A percentile compares a stretch with the other conserved stretches of the same genome.
These are phyloP conservation scores for Volutella citrinella DNA, from an alignment of 2,329 filamentous ascomycete genomes.

Conservation along the genomic window DNA sequence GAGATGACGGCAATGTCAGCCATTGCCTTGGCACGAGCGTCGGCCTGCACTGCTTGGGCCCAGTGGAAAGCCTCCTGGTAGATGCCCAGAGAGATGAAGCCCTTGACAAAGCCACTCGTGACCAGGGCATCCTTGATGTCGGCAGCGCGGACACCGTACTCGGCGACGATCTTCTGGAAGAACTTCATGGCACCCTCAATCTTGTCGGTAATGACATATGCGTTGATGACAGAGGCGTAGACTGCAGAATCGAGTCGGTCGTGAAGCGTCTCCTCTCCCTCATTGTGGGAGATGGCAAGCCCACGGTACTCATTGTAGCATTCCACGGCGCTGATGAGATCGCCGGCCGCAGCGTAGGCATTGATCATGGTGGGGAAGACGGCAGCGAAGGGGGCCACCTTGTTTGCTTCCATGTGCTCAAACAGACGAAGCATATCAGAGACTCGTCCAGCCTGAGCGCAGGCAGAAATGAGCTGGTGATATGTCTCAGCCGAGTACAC, in stretches of 20 bases:
- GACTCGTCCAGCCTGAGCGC: slow-evolving; percentile 75
- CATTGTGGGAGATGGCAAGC: slow-evolving; percentile 81
- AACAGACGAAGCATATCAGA: slow-evolving; percentile 89
- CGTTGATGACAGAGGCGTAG: slow-evolving; percentile 88
- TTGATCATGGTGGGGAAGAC: slow-evolving; percentile 93
- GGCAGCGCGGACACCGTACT: slow-evolving; percentile 54
- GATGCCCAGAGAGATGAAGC: slow-evolving; percentile 67
- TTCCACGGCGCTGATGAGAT: slow-evolving; percentile 84
- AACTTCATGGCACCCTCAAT: slow-evolving; percentile 81
- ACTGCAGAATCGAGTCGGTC: slow-evolving; percentile 78
- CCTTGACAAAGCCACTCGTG: slow-evolving; percentile 72
- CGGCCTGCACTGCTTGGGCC: slow-evolving; percentile 61
- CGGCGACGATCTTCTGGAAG: slow-evolving; percentile 71
- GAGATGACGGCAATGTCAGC: slow-evolving; percentile 71
- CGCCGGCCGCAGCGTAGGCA: slow-evolving; percentile 80
- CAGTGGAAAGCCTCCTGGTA: slow-evolving; percentile 72
- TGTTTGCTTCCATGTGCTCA: slow-evolving; percentile 82
- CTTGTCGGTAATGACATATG: slow-evolving; percentile 80
- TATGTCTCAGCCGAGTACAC: slow-evolving; percentile 81
- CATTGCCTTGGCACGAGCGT: slow-evolving; percentile 62
- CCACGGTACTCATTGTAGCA: slow-evolving; percentile 94
- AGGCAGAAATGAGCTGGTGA: slow-evolving; percentile 79
- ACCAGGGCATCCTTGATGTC: slow-evolving; percentile 71
- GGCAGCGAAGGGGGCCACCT: slow-evolving; percentile 70
- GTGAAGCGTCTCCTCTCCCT: slow-evolving; percentile 64